A percentile compares a stretch with the other conserved stretches of the same genome.
Evolutionary conservation across 306 rosid genomes (phyloP).

Genomic region (Inga oerstediana): DNA sequence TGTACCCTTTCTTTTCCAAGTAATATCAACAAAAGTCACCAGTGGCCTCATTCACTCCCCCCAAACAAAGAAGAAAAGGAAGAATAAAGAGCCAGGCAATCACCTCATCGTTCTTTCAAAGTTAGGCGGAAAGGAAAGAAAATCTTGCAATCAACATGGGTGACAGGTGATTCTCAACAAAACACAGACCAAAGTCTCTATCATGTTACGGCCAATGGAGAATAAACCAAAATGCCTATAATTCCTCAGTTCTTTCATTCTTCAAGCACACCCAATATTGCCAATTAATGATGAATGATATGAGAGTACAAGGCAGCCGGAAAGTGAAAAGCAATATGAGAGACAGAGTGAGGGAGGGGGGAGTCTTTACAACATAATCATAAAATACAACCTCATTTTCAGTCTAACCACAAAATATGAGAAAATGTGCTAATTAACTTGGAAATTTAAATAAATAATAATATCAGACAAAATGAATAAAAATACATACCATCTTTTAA

Average conservation of each 20-base stretch:
- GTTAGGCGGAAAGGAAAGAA: constrained; percentile 17
- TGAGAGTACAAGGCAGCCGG: neutral
- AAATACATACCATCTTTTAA: constrained; percentile 69
- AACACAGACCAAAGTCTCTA: constrained; percentile 6
- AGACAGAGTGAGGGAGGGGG: no score
- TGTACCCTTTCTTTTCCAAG: neutral
- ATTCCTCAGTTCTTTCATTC: neutral
- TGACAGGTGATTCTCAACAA: constrained; percentile 28
- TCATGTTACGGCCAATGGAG: constrained; percentile 16
- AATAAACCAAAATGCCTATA: constrained; percentile 27
- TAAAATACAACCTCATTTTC: constrained; percentile 6
- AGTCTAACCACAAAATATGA: constrained; percentile 1
- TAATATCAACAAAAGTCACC: neutral
- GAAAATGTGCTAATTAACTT: constrained; percentile 17
- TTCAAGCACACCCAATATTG: constrained; percentile 13
- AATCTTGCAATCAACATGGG: neutral
- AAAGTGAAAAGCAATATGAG: neutral
- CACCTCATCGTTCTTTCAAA: neutral
- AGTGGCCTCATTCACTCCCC: no score
- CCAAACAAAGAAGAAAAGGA: neutral
- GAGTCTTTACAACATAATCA: neutral
- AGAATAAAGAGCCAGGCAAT: constrained; percentile 1
- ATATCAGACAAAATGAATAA: constrained; percentile 18
- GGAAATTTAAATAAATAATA: constrained; percentile 16
- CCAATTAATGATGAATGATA: neutral